A percentile compares a stretch with the other conserved stretches of the same genome.
Evolutionary conservation across 352 stramenopile genomes (phyloP).

Genomic region (Phytopythium litorale): DNA sequence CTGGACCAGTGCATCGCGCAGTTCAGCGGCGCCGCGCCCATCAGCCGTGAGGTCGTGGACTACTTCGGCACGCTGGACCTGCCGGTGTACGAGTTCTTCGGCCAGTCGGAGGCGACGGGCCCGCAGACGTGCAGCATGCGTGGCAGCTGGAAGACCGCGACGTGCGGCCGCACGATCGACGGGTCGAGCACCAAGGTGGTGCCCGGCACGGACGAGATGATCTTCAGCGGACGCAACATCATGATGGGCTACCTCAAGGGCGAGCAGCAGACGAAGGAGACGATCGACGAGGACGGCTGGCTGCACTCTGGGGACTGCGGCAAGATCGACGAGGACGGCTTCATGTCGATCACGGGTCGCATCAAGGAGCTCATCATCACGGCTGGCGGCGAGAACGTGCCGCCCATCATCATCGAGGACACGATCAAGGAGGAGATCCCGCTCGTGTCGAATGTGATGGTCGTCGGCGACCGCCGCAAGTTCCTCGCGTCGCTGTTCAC

Average conservation of each 20-base stretch:
- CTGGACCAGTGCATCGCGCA: slow-evolving; percentile 83
- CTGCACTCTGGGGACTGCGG: slow-evolving; percentile 93
- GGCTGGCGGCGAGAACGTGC: slow-evolving; percentile 95
- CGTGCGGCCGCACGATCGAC: slow-evolving; percentile 74
- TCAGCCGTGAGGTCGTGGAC: slow-evolving; percentile 90
- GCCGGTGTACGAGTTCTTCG: slow-evolving; percentile 92
- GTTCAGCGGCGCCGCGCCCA: slow-evolving; percentile 88
- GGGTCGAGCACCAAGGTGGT: slow-evolving; percentile 60
- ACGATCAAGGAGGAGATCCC: slow-evolving; percentile 87
- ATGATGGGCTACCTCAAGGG: slow-evolving; percentile 89
- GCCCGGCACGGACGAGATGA: slow-evolving; percentile 59
- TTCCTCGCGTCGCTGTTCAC: slow-evolving; percentile 90
- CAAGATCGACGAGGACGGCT: slow-evolving; percentile 88
- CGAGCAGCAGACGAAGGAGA: slow-evolving; percentile 77
- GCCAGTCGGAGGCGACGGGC: slow-evolving; percentile 90
- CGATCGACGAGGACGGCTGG: slow-evolving; percentile 92
- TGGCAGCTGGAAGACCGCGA: slow-evolving; percentile 88
- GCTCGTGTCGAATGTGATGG: slow-evolving; percentile 89
- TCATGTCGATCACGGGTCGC: slow-evolving; percentile 93
- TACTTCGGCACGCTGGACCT: slow-evolving; percentile 96
- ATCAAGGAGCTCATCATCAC: slow-evolving; percentile 97
- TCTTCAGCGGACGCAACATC: slow-evolving; percentile 81
- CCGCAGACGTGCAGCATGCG: slow-evolving; percentile 76
- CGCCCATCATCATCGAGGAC: slow-evolving; percentile 91
- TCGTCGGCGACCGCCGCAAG: slow-evolving; percentile 92